Conservation (phyloP, 768 basidiomycete genomes). For the Hypholoma fasciculare region DNA sequence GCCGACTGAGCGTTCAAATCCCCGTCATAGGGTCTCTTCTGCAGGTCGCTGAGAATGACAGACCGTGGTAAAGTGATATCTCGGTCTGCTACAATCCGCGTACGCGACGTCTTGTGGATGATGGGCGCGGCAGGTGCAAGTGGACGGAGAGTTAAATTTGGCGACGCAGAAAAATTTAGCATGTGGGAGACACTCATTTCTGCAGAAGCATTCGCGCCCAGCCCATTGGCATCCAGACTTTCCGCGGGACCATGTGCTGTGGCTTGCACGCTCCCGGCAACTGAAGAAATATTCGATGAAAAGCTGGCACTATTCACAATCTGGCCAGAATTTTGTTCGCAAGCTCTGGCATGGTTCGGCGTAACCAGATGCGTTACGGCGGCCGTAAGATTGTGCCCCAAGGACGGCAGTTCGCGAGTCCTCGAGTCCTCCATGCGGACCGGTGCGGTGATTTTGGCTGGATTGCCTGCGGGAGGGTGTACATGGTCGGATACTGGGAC, state of each 20-base stretch:
- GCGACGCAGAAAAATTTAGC: background rate
- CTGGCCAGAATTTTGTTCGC: background rate
- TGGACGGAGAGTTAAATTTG: background rate
- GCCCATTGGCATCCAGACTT: background rate
- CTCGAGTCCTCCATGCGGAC: background rate
- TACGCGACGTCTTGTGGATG: background rate
- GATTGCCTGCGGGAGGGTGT: background rate
- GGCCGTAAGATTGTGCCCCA: background rate
- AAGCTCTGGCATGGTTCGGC: background rate
- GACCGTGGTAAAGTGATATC: background rate
- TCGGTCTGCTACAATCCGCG: background rate
- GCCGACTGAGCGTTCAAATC: background rate
- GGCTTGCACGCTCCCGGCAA: background rate
- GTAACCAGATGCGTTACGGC: background rate
- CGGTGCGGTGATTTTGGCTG: background rate
- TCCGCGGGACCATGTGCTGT: background rate
- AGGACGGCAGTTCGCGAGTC: background rate
- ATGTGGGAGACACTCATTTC: background rate
- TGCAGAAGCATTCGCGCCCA: background rate
- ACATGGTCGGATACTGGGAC: no score
- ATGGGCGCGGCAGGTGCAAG: conserved; percentile 11
- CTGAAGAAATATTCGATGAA: conserved; percentile 1
- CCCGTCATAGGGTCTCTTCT: background rate
- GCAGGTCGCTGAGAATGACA: background rate
- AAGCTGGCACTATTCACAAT: background rate